These are phyloP conservation scores for Pleurotus tuoliensis DNA, from an alignment of 768 basidiomycete species.

Conservation along the genomic window DNA sequence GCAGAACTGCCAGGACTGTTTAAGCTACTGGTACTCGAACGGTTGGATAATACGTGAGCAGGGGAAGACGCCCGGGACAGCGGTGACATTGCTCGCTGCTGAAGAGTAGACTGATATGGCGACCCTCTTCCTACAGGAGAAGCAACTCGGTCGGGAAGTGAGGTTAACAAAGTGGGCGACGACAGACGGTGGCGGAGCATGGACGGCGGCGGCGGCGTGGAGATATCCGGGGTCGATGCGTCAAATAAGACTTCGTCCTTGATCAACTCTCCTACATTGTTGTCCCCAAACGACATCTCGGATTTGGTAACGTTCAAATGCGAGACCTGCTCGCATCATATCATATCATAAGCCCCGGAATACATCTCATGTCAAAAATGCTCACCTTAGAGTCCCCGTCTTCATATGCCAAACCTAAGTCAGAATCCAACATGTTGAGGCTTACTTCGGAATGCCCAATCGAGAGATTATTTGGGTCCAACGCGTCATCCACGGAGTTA, in stretches of 20 bases:
- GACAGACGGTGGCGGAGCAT: background rate
- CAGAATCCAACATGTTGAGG: constrained; percentile 1
- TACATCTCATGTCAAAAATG: background rate
- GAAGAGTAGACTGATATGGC: constrained; percentile 5
- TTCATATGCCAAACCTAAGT: background rate
- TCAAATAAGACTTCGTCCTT: background rate
- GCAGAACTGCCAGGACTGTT: constrained; percentile 14
- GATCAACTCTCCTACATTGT: background rate
- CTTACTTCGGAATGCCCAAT: constrained; percentile 16
- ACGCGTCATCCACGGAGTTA: constrained; percentile 14
- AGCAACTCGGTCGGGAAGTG: constrained; percentile 4
- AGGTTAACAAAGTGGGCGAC: background rate
- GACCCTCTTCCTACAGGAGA: constrained; percentile 10
- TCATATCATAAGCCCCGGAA: background rate
- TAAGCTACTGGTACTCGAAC: background rate
- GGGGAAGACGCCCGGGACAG: constrained; percentile 14
- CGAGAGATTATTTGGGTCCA: constrained; percentile 24
- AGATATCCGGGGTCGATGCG: constrained; percentile 2
- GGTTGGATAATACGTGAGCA: background rate
- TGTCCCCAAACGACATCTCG: background rate
- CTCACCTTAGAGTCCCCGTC: background rate
- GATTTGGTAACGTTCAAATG: background rate
- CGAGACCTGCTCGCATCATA: background rate
- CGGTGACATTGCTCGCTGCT: constrained; percentile 3
- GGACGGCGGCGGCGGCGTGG: background rate